Conservation (phyloP, 768 basidiomycete genomes). For the Calvatia gigantea region DNA sequence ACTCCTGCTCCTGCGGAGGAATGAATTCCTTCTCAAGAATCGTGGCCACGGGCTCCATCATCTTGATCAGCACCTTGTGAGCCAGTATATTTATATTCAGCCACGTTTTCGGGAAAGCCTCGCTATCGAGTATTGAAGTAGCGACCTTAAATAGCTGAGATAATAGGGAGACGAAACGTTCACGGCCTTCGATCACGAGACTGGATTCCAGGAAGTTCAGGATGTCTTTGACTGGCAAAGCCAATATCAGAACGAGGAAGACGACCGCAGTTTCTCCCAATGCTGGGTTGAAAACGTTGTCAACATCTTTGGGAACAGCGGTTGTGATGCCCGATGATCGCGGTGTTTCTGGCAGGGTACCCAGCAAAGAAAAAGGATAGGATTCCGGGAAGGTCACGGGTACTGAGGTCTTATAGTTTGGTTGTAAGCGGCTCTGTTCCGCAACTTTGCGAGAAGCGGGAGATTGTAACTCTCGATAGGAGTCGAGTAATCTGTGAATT, state of each 20-base stretch:
- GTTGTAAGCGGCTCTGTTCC: constrained; percentile 58
- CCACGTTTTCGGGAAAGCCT: constrained; percentile 90
- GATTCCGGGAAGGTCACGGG: constrained; percentile 92
- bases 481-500: constrained; percentile 67
- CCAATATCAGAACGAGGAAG: constrained; percentile 74
- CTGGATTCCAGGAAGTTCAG: constrained; percentile 74
- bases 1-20: constrained; percentile 58
- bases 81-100: constrained; percentile 87
- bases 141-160: constrained; percentile 79
- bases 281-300: constrained; percentile 63
- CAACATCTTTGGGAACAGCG: constrained; percentile 41
- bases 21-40: constrained; percentile 82
- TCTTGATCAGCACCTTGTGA: constrained; percentile 83
- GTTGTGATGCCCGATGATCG: constrained; percentile 32
- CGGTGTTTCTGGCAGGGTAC: constrained; percentile 56
- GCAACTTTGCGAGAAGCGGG: constrained; percentile 65
- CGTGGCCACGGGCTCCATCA: constrained; percentile 77
- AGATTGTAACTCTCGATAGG: constrained; percentile 80
- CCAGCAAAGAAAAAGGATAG: constrained; percentile 85
- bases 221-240: constrained; percentile 76
- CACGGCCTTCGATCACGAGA: constrained; percentile 86
- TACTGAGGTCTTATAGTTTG: constrained; percentile 50
- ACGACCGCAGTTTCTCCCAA: constrained; percentile 86
- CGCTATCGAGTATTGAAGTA: constrained; percentile 76
- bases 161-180: constrained; percentile 68